A percentile compares a stretch with the other conserved stretches of the same genome.
These are phyloP conservation scores for Arxiozyma slooffiae DNA, from an alignment of 1,139 yeast species.

Conservation along the genomic window DNA sequence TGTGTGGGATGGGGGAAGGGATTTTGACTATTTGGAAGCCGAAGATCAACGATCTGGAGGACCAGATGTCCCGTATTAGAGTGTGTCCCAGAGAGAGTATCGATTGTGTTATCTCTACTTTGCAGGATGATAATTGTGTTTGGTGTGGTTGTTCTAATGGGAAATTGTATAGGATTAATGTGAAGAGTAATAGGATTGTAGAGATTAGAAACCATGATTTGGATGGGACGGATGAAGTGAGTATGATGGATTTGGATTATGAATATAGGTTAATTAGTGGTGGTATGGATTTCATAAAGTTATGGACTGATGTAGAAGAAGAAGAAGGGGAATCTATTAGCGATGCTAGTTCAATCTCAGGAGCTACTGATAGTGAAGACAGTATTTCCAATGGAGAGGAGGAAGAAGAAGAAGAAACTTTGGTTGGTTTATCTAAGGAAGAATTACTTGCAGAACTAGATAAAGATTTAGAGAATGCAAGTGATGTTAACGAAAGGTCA, in stretches of 20 bases:
- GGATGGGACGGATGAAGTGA: slow-evolving; percentile 52
- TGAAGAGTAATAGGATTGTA: slow-evolving; percentile 51
- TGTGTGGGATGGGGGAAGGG: slow-evolving; percentile 87
- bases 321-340: slow-evolving; percentile 8
- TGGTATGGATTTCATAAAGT: slow-evolving; percentile 69
- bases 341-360: not conserved
- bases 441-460: slow-evolving; percentile 26
- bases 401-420: slow-evolving; percentile 11
- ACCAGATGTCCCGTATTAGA: slow-evolving; percentile 73
- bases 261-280: slow-evolving; percentile 71
- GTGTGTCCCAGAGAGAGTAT: slow-evolving; percentile 64
- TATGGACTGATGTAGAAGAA: slow-evolving; percentile 54
- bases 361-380: slow-evolving; percentile 3
- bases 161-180: slow-evolving; percentile 56
- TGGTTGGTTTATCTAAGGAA: slow-evolving; percentile 24
- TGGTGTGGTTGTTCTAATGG: slow-evolving; percentile 90
- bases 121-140: slow-evolving; percentile 58
- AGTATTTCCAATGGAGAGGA: slow-evolving; percentile 6
- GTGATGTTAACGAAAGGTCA: slow-evolving; percentile 21
- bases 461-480: slow-evolving; percentile 14
- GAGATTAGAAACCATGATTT: slow-evolving; percentile 54
- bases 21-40: slow-evolving; percentile 86
- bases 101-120: slow-evolving; percentile 67
- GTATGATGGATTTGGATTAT: slow-evolving; percentile 64
- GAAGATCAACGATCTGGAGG: slow-evolving; percentile 53